A percentile compares a stretch with the other conserved stretches of the same genome.
Evolutionary conservation across 495 filamentous ascomycete species (phyloP).

Genomic region (Pseudoneurospora amorphoporcata): DNA sequence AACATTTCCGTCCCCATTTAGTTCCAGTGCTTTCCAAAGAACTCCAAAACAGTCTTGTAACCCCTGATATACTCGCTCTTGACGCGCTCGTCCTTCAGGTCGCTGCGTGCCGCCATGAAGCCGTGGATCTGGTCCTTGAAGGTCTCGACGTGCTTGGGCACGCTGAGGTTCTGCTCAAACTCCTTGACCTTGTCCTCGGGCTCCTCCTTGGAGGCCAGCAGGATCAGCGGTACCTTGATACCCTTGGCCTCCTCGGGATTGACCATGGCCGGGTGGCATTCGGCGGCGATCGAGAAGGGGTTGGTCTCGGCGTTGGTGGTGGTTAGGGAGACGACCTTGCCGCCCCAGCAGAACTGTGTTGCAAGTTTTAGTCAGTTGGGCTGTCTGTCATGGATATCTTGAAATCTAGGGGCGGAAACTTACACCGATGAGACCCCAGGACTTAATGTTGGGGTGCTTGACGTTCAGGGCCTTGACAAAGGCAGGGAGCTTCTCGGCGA

Average conservation of each 20-base stretch:
- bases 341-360: constrained; percentile 77
- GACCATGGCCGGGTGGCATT: constrained; percentile 82
- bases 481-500: constrained; percentile 51
- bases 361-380: not conserved
- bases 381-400: not conserved
- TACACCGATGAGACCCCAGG: constrained; percentile 77
- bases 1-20: constrained; percentile 1
- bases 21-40: constrained; percentile 57
- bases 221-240: constrained; percentile 53
- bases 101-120: constrained; percentile 75
- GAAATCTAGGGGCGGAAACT: constrained; percentile 4
- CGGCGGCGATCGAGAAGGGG: constrained; percentile 58
- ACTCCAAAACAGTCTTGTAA: constrained; percentile 63
- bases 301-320: constrained; percentile 44
- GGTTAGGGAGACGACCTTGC: constrained; percentile 54
- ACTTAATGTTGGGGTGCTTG: constrained; percentile 51
- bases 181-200: constrained; percentile 53
- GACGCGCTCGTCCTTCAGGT: constrained; percentile 57
- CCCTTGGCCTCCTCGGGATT: constrained; percentile 61
- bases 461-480: constrained; percentile 47
- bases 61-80: constrained; percentile 70
- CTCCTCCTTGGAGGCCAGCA: constrained; percentile 64
- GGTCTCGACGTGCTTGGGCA: constrained; percentile 66
- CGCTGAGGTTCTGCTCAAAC: constrained; percentile 57
- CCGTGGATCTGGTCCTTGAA: constrained; percentile 79